Percentiles rank a stretch among this genome's conserved stretches.
Evolutionary conservation across 2,329 filamentous ascomycete species (phyloP).

Genomic region (Neofusicoccum cordaticola): DNA sequence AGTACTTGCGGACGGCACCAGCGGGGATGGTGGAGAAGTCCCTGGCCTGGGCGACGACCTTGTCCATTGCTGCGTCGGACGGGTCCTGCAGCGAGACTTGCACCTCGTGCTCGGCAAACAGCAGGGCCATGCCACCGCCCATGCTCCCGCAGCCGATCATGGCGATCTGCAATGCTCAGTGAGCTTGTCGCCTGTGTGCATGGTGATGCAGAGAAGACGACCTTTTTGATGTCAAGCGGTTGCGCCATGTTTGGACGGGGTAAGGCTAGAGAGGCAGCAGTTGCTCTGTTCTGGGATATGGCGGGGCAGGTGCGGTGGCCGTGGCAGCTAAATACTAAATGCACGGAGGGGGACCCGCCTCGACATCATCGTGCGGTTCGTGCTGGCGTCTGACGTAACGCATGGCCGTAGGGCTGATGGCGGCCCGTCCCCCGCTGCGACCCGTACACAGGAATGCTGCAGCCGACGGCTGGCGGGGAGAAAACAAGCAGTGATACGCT

Average conservation of each 20-base stretch:
- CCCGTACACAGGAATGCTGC: no score
- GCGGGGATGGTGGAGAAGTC: conserved; percentile 22
- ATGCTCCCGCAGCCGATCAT: conserved; percentile 60
- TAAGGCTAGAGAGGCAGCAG: not conserved
- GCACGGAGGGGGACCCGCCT: not conserved
- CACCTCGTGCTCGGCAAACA: conserved; percentile 57
- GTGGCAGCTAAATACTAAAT: conserved; percentile 1
- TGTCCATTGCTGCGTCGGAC: conserved; percentile 48
- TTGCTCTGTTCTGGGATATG: not conserved
- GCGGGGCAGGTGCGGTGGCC: not conserved
- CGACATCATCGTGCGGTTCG: not conserved
- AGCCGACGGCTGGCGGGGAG: no score
- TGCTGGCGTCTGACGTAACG: not conserved
- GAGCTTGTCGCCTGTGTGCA: not conserved
- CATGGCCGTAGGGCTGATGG: not conserved
- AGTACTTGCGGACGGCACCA: conserved; percentile 21
- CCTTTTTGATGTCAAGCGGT: conserved; percentile 12
- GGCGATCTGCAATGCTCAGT: conserved; percentile 42
- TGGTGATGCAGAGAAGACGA: not conserved
- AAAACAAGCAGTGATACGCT: no score
- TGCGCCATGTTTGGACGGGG: not conserved
- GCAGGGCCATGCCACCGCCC: conserved; percentile 58
- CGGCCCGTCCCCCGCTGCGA: no score
- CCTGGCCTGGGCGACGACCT: conserved; percentile 40
- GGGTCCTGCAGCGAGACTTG: conserved; percentile 57